Evolutionary conservation across 345 rosid species (phyloP), one percentile per base, ranked within the genome.

Genomic region (Salix viminalis): DNA sequence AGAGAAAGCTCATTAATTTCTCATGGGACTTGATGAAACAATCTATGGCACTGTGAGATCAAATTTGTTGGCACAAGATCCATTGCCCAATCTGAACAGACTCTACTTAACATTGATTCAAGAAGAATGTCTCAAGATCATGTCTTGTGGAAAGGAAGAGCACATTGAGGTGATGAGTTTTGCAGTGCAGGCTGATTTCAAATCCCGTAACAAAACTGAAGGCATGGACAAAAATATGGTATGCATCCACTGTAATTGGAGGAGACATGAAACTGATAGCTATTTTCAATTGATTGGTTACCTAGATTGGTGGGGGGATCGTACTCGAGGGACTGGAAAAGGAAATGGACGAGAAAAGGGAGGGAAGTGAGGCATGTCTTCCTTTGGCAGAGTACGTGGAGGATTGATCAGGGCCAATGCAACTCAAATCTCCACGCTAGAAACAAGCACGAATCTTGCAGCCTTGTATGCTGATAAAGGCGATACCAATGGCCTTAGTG

Each of bases 281-380:
- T 71, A 42, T 28, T 71, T 71, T 50, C 62, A 71, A 26, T 39
- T 71, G 3, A 48, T 71, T 48, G 64, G 74, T 0, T 71, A n/a
- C 50, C 64, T 64, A 1, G 74, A 71, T 10, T 71, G 42, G 74
- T 71, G 74, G 74, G 74, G 74, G 14, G 41, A 50, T 13, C 15
- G 32, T 7, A 3, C 72, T 42, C 21, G 56, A 14, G 19, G 15
- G n/a, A 5, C 69, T 66, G 58, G 56, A 41, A 12, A 30, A 18
- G 58, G 72, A 6, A 15, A 3, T 9, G 13, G 52, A 18, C 58
- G 54, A 21, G 54, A 56, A 41, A 16, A 30, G 6, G 72, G 72
- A 8, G 50, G 32, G 18, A 13, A 69, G 1, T 19, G 41, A 41
- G 16, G 26, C 18, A 37, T 18, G 26, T 9, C 14, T 5, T 12